Percentiles rank a stretch among this genome's conserved stretches.
These are phyloP conservation scores for Aureobasidium sp. DNA, from an alignment of 2,329 filamentous ascomycete genomes.

Conservation along the genomic window DNA sequence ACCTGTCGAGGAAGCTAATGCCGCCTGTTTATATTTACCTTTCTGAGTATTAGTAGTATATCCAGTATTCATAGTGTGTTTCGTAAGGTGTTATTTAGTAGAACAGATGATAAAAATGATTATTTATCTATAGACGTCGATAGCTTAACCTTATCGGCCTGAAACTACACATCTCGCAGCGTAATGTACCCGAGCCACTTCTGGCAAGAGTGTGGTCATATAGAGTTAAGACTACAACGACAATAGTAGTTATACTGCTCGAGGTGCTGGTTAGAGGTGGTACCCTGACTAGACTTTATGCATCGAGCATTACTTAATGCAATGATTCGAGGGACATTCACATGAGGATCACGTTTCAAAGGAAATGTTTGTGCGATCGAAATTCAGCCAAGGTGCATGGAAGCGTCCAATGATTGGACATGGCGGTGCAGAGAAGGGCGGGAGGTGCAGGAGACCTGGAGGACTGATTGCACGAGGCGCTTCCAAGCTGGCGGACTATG, in stretches of 20 bases:
- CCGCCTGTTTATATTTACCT: too few relatives aligned
- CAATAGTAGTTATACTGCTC: neutral
- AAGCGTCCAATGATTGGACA: too few relatives aligned
- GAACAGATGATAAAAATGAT: neutral
- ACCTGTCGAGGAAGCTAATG: too few relatives aligned
- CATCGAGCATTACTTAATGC: neutral
- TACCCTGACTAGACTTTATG: neutral
- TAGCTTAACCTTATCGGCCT: neutral
- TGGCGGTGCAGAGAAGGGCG: too few relatives aligned
- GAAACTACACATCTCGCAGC: neutral
- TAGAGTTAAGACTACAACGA: neutral
- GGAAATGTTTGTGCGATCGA: neutral
- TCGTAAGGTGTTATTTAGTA: too few relatives aligned
- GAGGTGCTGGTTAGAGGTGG: neutral
- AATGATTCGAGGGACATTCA: too few relatives aligned
- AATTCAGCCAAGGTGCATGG: too few relatives aligned
- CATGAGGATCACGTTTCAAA: neutral
- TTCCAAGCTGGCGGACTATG: too few relatives aligned
- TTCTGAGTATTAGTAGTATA: neutral
- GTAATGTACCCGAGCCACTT: neutral
- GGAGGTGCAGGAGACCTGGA: too few relatives aligned
- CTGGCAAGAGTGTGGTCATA: neutral
- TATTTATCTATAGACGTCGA: neutral
- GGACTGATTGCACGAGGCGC: too few relatives aligned
- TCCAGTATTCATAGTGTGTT: fast-evolving